These are phyloP conservation scores for Prunella vulgaris DNA, from an alignment of 257 asterid genomes.

Conservation along the genomic window DNA sequence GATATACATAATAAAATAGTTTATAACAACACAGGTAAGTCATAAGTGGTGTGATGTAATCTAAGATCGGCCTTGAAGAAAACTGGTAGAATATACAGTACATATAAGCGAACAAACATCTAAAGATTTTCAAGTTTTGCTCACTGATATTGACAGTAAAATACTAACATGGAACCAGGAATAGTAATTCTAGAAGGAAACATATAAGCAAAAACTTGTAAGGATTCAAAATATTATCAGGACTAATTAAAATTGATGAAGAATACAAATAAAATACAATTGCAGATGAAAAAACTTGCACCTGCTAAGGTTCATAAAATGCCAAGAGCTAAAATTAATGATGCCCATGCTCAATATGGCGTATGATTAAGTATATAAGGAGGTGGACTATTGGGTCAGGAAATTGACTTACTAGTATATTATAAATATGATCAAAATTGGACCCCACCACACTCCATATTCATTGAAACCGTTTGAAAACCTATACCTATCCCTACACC, in stretches of 20 bases:
- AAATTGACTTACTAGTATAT: not conserved
- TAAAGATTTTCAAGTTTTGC: not conserved
- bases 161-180: not conserved
- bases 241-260: not conserved
- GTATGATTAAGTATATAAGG: not conserved
- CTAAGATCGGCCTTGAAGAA: not conserved
- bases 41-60: not conserved
- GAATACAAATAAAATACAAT: not conserved
- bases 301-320: not conserved
- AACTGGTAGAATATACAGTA: not conserved
- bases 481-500: too few relatives aligned
- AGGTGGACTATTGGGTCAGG: not conserved
- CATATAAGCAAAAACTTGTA: constrained; percentile 4
- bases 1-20: not conserved
- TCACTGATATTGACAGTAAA: not conserved
- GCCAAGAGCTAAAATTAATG: not conserved
- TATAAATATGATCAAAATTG: too few relatives aligned
- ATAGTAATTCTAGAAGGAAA: not conserved
- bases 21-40: not conserved
- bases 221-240: not conserved
- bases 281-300: not conserved
- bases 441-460: too few relatives aligned
- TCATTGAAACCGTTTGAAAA: too few relatives aligned
- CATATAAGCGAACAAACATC: not conserved
- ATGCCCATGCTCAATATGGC: not conserved